Conservation (phyloP, 768 basidiomycete genomes). For the Boletus barrowsii region DNA sequence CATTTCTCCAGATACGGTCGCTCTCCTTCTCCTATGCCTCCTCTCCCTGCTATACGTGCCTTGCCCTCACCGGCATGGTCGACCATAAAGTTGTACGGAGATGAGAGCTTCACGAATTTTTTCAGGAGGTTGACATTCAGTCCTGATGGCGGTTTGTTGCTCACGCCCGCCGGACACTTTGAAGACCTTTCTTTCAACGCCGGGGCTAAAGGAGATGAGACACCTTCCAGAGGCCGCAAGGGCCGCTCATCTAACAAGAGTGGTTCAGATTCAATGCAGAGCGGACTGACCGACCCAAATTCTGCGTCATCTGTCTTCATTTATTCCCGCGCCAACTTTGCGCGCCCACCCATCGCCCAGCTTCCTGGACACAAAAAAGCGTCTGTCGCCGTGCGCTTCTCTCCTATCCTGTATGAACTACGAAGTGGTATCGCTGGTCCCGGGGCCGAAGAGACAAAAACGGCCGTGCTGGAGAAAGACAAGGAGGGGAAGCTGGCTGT, state of each 20-base stretch:
- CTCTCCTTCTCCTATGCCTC: constrained; percentile 87
- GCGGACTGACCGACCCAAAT: constrained; percentile 33
- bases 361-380: constrained; percentile 96
- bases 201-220: constrained; percentile 31
- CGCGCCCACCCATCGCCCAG: constrained; percentile 89
- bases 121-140: constrained; percentile 93
- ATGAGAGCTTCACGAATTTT: constrained; percentile 94
- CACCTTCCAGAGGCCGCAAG: constrained; percentile 58
- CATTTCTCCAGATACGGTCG: constrained; percentile 67
- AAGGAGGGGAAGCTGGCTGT: constrained; percentile 59
- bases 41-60: constrained; percentile 88
- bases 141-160: constrained; percentile 87
- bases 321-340: constrained; percentile 93
- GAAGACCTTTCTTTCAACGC: constrained; percentile 76
- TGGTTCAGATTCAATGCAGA: constrained; percentile 26
- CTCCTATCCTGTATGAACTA: constrained; percentile 91
- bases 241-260: constrained; percentile 42
- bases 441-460: constrained; percentile 42
- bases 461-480: constrained; percentile 66
- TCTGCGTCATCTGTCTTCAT: constrained; percentile 78
- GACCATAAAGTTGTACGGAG: constrained; percentile 83
- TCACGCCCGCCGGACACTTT: constrained; percentile 96
- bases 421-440: constrained; percentile 50
- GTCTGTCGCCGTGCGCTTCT: constrained; percentile 91
- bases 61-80: constrained; percentile 60